Evolutionary conservation across 1,284 basidiomycete species (phyloP), one percentile per base, ranked within the genome.

Genomic region (Ustilago shanxiensis): DNA sequence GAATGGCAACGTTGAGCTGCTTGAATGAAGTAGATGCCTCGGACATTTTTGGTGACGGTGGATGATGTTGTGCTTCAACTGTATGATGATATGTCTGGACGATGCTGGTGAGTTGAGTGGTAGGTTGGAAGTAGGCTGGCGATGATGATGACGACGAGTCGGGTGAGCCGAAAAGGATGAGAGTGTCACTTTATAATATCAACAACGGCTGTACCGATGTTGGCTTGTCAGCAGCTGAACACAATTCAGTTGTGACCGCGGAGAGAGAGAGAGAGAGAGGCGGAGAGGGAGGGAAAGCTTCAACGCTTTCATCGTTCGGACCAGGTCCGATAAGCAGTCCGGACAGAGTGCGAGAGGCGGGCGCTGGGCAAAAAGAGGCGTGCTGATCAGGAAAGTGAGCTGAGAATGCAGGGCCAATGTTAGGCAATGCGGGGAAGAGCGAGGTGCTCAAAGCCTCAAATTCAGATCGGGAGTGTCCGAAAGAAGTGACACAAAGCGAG

Each of bases 1-100:
- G 68, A n/a, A 76, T 29, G 54, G 73, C 73, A 13, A 76, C 73
- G 47, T 76, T 59, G 53, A 76, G 73, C 61, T 76, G 64, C 58
- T 67, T 72, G 70, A 72, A 72, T 2, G 70, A 57, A 20, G 60
- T 57, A 28, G 64, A 52, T n/a, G 64, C 53, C 16, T 67, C 57
- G 41, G 60, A 60, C 70, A 72, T 72, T 28, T 31, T 54, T 44
- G 54, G 13, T 10, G 51, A 6, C 8, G 28, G 9, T 37, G 35
- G 35, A 8, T 37, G 35, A 16, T 37, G 35, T 37, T 37, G 35
- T 37, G 44, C 44, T n/a, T n/a, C n/a, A n/a, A n/a, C n/a, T n/a
- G n/a, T n/a, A n/a, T n/a, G n/a, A n/a, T n/a, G n/a, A n/a, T n/a
- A n/a, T n/a, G n/a, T n/a, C n/a, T n/a, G n/a, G n/a, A n/a, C n/a